Conservation (phyloP, 2,329 filamentous ascomycete species). For the Fusarium kyushuense region DNA sequence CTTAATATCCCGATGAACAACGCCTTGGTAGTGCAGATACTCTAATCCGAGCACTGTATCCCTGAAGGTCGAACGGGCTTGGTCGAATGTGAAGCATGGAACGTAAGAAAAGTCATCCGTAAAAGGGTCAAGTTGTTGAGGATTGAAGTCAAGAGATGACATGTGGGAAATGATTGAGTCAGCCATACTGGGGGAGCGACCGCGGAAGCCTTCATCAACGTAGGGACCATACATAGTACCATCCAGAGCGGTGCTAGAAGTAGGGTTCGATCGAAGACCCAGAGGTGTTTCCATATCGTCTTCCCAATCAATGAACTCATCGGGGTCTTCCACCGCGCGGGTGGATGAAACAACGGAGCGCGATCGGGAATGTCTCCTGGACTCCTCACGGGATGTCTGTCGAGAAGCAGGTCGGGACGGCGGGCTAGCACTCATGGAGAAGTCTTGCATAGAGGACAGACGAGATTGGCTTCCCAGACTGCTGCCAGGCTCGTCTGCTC, state of each 20-base stretch:
- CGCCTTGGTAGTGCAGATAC: slow-evolving; percentile 89
- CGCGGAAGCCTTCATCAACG: slow-evolving; percentile 68
- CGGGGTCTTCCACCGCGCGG: slow-evolving; percentile 51
- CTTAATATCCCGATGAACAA: slow-evolving; percentile 87
- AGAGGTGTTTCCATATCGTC: slow-evolving; percentile 67
- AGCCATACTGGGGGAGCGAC: slow-evolving; percentile 82
- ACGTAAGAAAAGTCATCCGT: slow-evolving; percentile 94
- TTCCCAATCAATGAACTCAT: slow-evolving; percentile 55
- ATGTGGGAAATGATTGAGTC: slow-evolving; percentile 80
- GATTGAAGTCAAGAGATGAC: slow-evolving; percentile 72
- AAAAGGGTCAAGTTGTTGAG: slow-evolving; percentile 72
- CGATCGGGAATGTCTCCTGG: slow-evolving; percentile 61
- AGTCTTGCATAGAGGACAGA: slow-evolving; percentile 57
- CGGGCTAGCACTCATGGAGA: slow-evolving; percentile 53
- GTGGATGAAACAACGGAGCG: slow-evolving; percentile 60
- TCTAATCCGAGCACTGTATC: slow-evolving; percentile 94
- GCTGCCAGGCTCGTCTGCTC: slow-evolving; percentile 64
- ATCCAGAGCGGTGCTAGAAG: slow-evolving; percentile 72
- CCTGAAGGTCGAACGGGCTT: slow-evolving; percentile 86
- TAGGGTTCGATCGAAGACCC: slow-evolving; percentile 64
- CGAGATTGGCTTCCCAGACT: slow-evolving; percentile 56
- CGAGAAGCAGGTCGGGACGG: slow-evolving; percentile 56
- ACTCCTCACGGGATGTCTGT: slow-evolving; percentile 57
- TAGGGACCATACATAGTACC: slow-evolving; percentile 84
- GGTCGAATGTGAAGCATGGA: slow-evolving; percentile 87